Base-by-base conservation (phyloP, 495 filamentous ascomycete genomes). In the Penicillium flavigenum region DNA sequence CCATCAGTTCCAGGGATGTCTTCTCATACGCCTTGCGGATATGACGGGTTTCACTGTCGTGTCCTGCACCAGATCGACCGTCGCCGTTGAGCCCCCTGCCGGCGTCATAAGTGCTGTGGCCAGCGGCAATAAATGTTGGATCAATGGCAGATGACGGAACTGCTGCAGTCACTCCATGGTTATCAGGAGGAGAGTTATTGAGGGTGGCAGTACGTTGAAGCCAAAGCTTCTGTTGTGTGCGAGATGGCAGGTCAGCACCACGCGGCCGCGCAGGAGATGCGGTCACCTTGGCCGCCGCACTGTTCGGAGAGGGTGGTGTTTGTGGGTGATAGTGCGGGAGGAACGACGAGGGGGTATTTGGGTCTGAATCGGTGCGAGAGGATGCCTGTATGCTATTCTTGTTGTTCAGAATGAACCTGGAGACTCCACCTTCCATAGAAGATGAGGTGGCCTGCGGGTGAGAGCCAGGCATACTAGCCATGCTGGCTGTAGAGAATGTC, bases 221-320 rank as follows among this genome's bases (percentile, higher is more conserved):
- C 76, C 76, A 79, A 0, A 79, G 70, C 57, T 79, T 79, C 62
- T 78, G 76, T 51, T 79, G 74, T 3, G 76, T 79, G 49, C 76
- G 73, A 11, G 76, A 79, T 16, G 65, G 72, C 14, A 72, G 67
- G 29, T 76, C 74, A 8, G 67, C 61, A 16, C 72, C 72, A 4
- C 64, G 68, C 20, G 65, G 72, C 1, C 72, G 70, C 9, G 75
- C 64, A n/a, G 72, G 71, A 34, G 75, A 74, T 1, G 72, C 57
- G 26, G 59, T 42, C 16, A 57, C 26, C 36, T 59, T 63, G 32
- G 42, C 54, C 10, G 62, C 54, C 9, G 29, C 58, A 31, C 64
- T 65, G 31, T 61, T 64, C 4, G 76, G 76, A 12, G 76, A 78
- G 3, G 75, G 74, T 2, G 75, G 76, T 17, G 74, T 76, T 57